Percentiles rank a stretch among this genome's conserved stretches.
Evolutionary conservation across 2,329 filamentous ascomycete species (phyloP).

Genomic region (Chrysosphaeria jannelii): DNA sequence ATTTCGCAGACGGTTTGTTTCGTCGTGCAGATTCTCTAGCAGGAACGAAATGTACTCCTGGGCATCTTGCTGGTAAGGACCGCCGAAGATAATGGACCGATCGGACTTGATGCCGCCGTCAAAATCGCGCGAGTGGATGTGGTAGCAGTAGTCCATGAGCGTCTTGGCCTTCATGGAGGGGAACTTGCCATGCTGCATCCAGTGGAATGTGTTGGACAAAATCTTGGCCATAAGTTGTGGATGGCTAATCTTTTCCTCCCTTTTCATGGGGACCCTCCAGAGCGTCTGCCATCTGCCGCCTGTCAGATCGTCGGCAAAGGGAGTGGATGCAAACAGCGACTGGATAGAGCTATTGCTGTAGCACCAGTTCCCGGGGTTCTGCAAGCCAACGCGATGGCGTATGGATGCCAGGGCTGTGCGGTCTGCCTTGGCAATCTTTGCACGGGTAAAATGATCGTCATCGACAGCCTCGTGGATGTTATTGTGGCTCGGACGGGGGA

Average conservation of each 20-base stretch:
- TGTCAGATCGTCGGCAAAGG: slow-evolving; percentile 35
- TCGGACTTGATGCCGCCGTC: slow-evolving; percentile 6
- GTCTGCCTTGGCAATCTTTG: slow-evolving; percentile 11
- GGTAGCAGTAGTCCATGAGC: slow-evolving; percentile 29
- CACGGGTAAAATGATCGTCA: slow-evolving; percentile 10
- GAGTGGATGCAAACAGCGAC: slow-evolving; percentile 41
- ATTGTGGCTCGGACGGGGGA: slow-evolving; percentile 46
- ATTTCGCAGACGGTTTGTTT: slow-evolving; percentile 37
- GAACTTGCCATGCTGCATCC: slow-evolving; percentile 21
- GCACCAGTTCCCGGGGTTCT: slow-evolving; percentile 59
- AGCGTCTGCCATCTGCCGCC: slow-evolving; percentile 25
- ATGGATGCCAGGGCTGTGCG: slow-evolving; percentile 7
- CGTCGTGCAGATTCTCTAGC: slow-evolving; percentile 54
- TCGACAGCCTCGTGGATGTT: slow-evolving; percentile 24
- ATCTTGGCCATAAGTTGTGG: slow-evolving; percentile 29
- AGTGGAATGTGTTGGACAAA: slow-evolving; percentile 25
- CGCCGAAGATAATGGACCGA: slow-evolving; percentile 28
- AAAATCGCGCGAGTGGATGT: slow-evolving; percentile 19
- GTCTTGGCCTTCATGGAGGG: slow-evolving; percentile 20
- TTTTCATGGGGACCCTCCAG: slow-evolving; percentile 38
- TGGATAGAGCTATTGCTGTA: slow-evolving; percentile 86
- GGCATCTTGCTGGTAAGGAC: slow-evolving; percentile 59
- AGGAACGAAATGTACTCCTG: slow-evolving; percentile 73
- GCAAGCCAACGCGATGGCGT: slow-evolving; percentile 35
- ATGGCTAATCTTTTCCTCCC: slow-evolving; percentile 19